Conservation (phyloP, 2,329 filamentous ascomycete species). For the Dactylellina drechsleri region DNA sequence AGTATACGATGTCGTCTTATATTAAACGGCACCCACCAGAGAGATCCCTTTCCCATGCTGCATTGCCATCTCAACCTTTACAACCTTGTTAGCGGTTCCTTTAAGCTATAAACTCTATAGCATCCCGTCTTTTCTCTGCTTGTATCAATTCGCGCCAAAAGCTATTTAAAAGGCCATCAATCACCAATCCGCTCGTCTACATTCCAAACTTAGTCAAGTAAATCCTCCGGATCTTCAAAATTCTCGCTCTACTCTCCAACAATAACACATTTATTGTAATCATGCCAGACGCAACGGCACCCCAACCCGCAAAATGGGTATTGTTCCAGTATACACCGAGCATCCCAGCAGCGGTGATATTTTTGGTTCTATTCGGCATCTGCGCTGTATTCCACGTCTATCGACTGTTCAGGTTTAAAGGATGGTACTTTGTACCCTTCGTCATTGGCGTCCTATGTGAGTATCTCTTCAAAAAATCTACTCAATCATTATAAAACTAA, state of each 20-base stretch:
- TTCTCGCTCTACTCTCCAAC: background rate
- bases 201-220: background rate
- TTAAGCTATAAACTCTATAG: too few relatives aligned
- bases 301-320: constrained; percentile 23
- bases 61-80: too few relatives aligned
- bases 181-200: background rate
- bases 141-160: too few relatives aligned
- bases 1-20: too few relatives aligned
- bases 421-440: constrained; percentile 66
- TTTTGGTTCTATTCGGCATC: constrained; percentile 64
- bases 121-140: too few relatives aligned
- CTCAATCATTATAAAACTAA: too few relatives aligned
- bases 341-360: constrained; percentile 64
- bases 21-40: too few relatives aligned
- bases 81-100: too few relatives aligned
- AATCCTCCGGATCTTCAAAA: background rate
- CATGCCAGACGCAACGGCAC: background rate
- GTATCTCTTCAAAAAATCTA: constrained; percentile 54
- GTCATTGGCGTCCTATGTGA: constrained; percentile 65
- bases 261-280: constrained; percentile 6
- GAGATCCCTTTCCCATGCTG: too few relatives aligned
- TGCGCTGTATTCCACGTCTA: constrained; percentile 63
- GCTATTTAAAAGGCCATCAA: too few relatives aligned
- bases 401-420: constrained; percentile 63
- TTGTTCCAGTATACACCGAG: constrained; percentile 62